Conservation (phyloP, 805 yeast species). For the Saturnispora quitensis region DNA sequence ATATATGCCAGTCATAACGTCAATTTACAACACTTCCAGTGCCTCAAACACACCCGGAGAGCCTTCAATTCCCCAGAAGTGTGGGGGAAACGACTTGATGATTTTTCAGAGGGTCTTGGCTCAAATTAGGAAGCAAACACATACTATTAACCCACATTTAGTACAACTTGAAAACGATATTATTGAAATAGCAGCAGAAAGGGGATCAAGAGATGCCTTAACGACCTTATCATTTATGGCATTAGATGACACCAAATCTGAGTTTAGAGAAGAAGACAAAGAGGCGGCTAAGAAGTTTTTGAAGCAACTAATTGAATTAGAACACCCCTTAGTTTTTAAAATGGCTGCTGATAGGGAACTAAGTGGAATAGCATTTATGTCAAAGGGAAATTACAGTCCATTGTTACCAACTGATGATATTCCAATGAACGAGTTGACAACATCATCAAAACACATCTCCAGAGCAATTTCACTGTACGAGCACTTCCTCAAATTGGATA, state of each 20-base stretch:
- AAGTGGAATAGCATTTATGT: slow-evolving; percentile 6
- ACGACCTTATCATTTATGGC: slow-evolving; percentile 64
- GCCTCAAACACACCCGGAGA: slow-evolving; percentile 17
- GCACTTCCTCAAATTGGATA: slow-evolving; percentile 47
- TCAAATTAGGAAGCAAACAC: slow-evolving; percentile 50
- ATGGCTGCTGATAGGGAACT: slow-evolving; percentile 70
- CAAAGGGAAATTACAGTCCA: neutral
- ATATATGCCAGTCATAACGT: slow-evolving; percentile 43
- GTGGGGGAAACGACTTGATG: slow-evolving; percentile 53
- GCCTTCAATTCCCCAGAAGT: slow-evolving; percentile 21
- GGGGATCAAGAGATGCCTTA: slow-evolving; percentile 76
- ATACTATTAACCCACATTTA: slow-evolving; percentile 46
- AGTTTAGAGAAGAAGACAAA: slow-evolving; percentile 43
- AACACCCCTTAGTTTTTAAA: slow-evolving; percentile 71
- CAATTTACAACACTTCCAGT: slow-evolving; percentile 35
- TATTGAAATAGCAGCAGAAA: slow-evolving; percentile 75
- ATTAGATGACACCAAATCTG: slow-evolving; percentile 27
- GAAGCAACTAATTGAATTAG: slow-evolving; percentile 41
- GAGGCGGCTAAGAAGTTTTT: slow-evolving; percentile 55
- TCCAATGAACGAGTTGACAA: slow-evolving; percentile 7
- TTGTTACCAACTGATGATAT: slow-evolving; percentile 14
- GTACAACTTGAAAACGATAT: slow-evolving; percentile 59
- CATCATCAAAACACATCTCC: slow-evolving; percentile 13
- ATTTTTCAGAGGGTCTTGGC: slow-evolving; percentile 58
- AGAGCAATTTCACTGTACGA: slow-evolving; percentile 56